phyloP scores from a whole-genome alignment of 139 green algal species.

The Chlorella sp. region DNA sequence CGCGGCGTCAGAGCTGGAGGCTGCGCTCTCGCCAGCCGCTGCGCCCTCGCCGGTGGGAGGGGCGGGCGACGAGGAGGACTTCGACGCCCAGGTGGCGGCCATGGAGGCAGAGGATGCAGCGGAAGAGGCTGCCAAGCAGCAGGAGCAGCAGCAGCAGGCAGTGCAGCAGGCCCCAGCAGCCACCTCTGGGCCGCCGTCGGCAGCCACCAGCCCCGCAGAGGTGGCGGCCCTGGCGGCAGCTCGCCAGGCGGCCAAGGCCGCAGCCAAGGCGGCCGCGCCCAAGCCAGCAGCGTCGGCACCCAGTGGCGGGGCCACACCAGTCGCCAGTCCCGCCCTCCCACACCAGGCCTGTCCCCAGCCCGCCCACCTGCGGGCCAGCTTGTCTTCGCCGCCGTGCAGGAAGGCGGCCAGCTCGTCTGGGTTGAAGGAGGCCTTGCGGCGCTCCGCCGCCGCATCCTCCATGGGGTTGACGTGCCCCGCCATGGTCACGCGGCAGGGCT shows the following conservation, averaged over 20 bases:
- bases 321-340: not conserved
- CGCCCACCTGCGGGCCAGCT: slow-evolving; percentile 68
- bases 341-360: not conserved
- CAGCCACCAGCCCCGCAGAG: not conserved
- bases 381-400: slow-evolving; percentile 75
- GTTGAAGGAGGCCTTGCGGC: slow-evolving; percentile 70
- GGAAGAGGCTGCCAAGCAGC: not conserved
- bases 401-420: slow-evolving; percentile 64
- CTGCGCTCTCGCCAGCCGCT: not conserved
- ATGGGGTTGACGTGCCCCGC: slow-evolving; percentile 1
- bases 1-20: not conserved
- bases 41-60: not conserved
- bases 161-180: not conserved
- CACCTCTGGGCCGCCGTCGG: not conserved
- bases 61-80: slow-evolving; percentile 15
- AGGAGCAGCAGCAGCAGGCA: not conserved
- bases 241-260: not conserved
- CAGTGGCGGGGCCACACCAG: not conserved
- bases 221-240: not conserved
- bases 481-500: slow-evolving; percentile 2
- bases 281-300: not conserved
- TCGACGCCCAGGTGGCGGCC: slow-evolving; percentile 18
- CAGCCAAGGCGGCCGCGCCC: not conserved
- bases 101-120: slow-evolving; percentile 24
- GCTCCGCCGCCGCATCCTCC: slow-evolving; percentile 63